A percentile compares a stretch with the other conserved stretches of the same genome.
phyloP scores from a whole-genome alignment of 768 basidiomycete genomes.

The Calocera cornea region DNA sequence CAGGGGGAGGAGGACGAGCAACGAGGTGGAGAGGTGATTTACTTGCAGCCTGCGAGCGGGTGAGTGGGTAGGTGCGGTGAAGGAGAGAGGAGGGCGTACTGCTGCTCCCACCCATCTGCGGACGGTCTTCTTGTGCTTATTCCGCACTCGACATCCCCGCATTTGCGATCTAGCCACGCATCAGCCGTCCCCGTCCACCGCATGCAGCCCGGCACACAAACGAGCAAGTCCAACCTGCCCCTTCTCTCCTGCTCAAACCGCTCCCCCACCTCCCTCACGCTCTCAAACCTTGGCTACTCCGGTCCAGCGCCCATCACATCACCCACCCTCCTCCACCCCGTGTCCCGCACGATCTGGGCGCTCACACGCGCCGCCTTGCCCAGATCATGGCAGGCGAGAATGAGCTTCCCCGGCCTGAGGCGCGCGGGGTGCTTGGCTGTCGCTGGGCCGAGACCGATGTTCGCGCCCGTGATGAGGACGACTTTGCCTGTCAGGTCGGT shows the following conservation, averaged over 20 bases:
- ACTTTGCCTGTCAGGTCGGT: slow-evolving; percentile 1
- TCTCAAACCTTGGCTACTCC: slow-evolving; percentile 5
- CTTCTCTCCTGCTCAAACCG: slow-evolving; percentile 4
- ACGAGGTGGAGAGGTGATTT: slow-evolving; percentile 8
- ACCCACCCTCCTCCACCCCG: neutral
- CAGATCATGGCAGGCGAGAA: slow-evolving; percentile 25
- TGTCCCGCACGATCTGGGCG: no score
- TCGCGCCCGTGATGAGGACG: slow-evolving; percentile 12
- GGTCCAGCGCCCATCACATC: slow-evolving; percentile 2
- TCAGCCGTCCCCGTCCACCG: no score
- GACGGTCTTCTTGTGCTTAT: neutral
- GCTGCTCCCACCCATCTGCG: slow-evolving; percentile 10
- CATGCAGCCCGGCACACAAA: no score
- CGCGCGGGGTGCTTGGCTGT: slow-evolving; percentile 21
- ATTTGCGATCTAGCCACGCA: neutral
- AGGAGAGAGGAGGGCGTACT: neutral
- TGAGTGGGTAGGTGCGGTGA: no score
- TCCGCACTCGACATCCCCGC: neutral
- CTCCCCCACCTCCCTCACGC: slow-evolving; percentile 5
- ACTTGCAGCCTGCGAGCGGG: slow-evolving; percentile 1
- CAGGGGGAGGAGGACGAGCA: slow-evolving; percentile 7
- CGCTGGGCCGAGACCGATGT: slow-evolving; percentile 11
- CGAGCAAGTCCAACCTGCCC: no score
- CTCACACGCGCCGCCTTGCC: slow-evolving; percentile 18
- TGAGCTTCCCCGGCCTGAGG: slow-evolving; percentile 23